Evolutionary conservation across 768 basidiomycete genomes (phyloP).

Genomic region (Paxillus ammoniavirescens): DNA sequence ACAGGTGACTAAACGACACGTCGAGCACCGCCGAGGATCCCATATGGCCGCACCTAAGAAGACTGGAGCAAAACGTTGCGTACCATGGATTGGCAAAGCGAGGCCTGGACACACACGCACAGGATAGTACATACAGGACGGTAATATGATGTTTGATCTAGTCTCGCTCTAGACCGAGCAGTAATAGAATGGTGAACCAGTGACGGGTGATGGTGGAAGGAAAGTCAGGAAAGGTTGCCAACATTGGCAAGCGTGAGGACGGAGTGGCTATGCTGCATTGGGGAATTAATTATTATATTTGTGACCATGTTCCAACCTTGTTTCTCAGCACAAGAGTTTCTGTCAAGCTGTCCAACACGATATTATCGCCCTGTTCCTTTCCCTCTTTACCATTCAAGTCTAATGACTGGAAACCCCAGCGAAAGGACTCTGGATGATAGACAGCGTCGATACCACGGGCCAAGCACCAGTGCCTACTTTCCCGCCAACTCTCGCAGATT

Average conservation of each 20-base stretch:
- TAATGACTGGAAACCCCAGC: neutral
- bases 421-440: slow-evolving; percentile 5
- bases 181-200: neutral
- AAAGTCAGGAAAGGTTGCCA: neutral
- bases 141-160: too few species aligned
- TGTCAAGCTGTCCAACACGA: neutral
- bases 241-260: neutral
- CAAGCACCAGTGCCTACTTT: slow-evolving; percentile 13
- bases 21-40: too few species aligned
- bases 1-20: too few species aligned
- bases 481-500: slow-evolving; percentile 52
- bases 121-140: too few species aligned
- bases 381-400: neutral
- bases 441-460: neutral
- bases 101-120: too few species aligned
- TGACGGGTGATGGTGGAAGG: neutral
- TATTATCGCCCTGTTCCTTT: too few species aligned
- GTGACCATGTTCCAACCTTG: slow-evolving; percentile 6
- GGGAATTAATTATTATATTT: neutral
- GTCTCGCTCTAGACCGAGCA: too few species aligned
- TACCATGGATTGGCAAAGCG: too few species aligned
- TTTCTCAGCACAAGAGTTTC: slow-evolving; percentile 15
- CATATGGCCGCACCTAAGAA: too few species aligned
- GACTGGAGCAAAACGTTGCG: too few species aligned
- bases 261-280: slow-evolving; percentile 22